phyloP scores from a whole-genome alignment of 2,329 filamentous ascomycete species.

The Colletotrichum camelliae region DNA sequence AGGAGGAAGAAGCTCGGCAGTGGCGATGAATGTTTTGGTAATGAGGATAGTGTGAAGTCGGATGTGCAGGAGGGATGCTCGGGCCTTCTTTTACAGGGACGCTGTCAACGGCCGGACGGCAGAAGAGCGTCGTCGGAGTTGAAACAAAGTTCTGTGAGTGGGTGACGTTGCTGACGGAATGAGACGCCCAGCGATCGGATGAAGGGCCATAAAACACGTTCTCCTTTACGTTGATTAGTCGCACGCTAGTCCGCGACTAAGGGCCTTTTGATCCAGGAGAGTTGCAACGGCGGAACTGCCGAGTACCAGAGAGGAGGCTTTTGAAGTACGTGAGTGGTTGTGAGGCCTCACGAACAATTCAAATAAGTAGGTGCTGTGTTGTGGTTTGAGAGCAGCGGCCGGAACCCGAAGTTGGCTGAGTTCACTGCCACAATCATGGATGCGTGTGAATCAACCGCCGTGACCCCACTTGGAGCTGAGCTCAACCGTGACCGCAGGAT shows the following conservation, averaged over 20 bases:
- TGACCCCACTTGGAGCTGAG: slow-evolving; percentile 3
- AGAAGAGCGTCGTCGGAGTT: slow-evolving; percentile 9
- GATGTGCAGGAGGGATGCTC: slow-evolving; percentile 3
- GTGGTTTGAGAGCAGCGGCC: not conserved
- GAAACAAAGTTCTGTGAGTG: slow-evolving; percentile 19
- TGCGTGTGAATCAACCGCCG: not conserved
- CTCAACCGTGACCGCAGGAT: not conserved
- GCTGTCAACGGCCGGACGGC: slow-evolving; percentile 19
- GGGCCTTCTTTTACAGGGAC: slow-evolving; percentile 11
- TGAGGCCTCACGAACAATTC: not conserved
- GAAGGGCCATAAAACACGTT: slow-evolving; percentile 8
- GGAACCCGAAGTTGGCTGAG: not conserved
- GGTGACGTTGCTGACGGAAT: slow-evolving; percentile 19
- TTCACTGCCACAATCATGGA: slow-evolving; percentile 7
- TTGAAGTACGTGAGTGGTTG: not conserved
- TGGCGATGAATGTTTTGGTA: not conserved
- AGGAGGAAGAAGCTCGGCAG: not conserved
- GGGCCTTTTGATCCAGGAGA: not conserved
- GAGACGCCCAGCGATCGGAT: slow-evolving; percentile 9
- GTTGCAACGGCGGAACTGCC: not conserved
- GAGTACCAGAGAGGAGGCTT: not conserved
- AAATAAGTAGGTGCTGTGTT: not conserved
- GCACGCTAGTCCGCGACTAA: not conserved
- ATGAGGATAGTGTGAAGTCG: not conserved
- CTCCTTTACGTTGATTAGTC: slow-evolving; percentile 1